These are phyloP conservation scores for Diplodia scrobiculata DNA, from an alignment of 2,329 filamentous ascomycete species.

Conservation along the genomic window DNA sequence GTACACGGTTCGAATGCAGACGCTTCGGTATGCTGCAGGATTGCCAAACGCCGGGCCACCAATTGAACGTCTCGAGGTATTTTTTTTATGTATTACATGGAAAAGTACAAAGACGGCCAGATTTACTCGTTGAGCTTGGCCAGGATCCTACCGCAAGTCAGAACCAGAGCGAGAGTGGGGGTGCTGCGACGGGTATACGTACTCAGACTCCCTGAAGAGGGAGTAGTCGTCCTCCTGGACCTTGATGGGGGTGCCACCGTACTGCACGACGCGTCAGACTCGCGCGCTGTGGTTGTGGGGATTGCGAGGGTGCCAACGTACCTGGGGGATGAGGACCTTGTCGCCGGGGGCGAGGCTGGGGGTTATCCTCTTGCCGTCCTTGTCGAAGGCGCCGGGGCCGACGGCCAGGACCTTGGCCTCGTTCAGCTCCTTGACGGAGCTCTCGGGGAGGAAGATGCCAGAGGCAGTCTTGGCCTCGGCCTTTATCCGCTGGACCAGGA, in stretches of 20 bases:
- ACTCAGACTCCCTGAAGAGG: slow-evolving; percentile 98
- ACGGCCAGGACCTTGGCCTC: slow-evolving; percentile 96
- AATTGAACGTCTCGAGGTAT: slow-evolving; percentile 27
- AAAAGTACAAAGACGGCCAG: slow-evolving; percentile 23
- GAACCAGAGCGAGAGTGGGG: slow-evolving; percentile 1
- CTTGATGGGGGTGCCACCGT: slow-evolving; percentile 92
- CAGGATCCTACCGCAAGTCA: slow-evolving; percentile 68
- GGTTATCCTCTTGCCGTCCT: slow-evolving; percentile 82
- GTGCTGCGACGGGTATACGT: slow-evolving; percentile 53
- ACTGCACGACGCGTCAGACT: slow-evolving; percentile 56
- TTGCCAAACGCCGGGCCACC: slow-evolving; percentile 29
- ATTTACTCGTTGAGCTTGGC: slow-evolving; percentile 98
- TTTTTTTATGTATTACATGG: slow-evolving; percentile 28
- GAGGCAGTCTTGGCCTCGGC: slow-evolving; percentile 93
- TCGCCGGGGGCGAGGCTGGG: slow-evolving; percentile 84
- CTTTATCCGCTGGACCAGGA: slow-evolving; percentile 97
- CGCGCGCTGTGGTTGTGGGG: background rate
- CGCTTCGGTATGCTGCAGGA: slow-evolving; percentile 26
- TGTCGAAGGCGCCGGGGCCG: slow-evolving; percentile 83
- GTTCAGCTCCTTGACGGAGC: slow-evolving; percentile 95
- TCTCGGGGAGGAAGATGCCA: slow-evolving; percentile 97
- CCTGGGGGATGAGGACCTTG: slow-evolving; percentile 93
- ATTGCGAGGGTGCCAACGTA: slow-evolving; percentile 50
- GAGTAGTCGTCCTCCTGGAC: slow-evolving; percentile 95
- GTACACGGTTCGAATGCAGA: slow-evolving; percentile 21